Evolutionary conservation across 768 basidiomycete genomes (phyloP).

Genomic region (Kwoniella pini): DNA sequence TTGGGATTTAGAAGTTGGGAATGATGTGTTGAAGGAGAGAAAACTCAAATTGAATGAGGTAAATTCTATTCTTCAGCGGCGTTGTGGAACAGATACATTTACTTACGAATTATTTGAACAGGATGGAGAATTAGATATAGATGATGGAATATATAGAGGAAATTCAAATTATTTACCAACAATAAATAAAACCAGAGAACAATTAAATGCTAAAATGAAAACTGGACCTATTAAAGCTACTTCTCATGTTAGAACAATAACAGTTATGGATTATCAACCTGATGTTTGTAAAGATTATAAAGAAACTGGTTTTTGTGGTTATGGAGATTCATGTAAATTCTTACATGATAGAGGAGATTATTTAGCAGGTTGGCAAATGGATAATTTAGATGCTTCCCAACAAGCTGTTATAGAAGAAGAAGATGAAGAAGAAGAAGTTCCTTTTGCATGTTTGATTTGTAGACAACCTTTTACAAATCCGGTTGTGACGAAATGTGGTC

Average conservation of each 20-base stretch:
- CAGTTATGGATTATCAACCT: slow-evolving; percentile 95
- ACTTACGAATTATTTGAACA: slow-evolving; percentile 53
- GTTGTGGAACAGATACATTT: too few species aligned
- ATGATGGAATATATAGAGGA: slow-evolving; percentile 86
- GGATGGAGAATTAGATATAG: slow-evolving; percentile 60
- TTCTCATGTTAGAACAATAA: slow-evolving; percentile 85
- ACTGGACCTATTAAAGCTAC: slow-evolving; percentile 73
- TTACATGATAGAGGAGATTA: slow-evolving; percentile 90
- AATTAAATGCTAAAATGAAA: slow-evolving; percentile 81
- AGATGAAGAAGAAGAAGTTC: slow-evolving; percentile 78
- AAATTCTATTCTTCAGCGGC: too few species aligned
- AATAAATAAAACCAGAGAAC: slow-evolving; percentile 72
- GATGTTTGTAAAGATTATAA: slow-evolving; percentile 99
- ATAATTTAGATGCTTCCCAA: slow-evolving; percentile 76
- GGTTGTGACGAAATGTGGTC: slow-evolving; percentile 91
- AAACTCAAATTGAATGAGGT: slow-evolving; percentile 64
- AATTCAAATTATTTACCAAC: slow-evolving; percentile 77
- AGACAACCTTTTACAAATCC: slow-evolving; percentile 93
- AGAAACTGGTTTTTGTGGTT: slow-evolving; percentile 99
- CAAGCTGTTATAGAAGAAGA: slow-evolving; percentile 52
- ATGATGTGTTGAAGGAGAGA: slow-evolving; percentile 72
- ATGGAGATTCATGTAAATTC: slow-evolving; percentile 99
- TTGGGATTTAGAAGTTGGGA: slow-evolving; percentile 79
- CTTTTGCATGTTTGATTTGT: slow-evolving; percentile 98
- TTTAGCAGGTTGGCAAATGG: slow-evolving; percentile 97